Percentiles rank a stretch among this genome's conserved stretches.
phyloP scores from a whole-genome alignment of 108 stramenopile species.

The Nannochloropsis salina region DNA sequence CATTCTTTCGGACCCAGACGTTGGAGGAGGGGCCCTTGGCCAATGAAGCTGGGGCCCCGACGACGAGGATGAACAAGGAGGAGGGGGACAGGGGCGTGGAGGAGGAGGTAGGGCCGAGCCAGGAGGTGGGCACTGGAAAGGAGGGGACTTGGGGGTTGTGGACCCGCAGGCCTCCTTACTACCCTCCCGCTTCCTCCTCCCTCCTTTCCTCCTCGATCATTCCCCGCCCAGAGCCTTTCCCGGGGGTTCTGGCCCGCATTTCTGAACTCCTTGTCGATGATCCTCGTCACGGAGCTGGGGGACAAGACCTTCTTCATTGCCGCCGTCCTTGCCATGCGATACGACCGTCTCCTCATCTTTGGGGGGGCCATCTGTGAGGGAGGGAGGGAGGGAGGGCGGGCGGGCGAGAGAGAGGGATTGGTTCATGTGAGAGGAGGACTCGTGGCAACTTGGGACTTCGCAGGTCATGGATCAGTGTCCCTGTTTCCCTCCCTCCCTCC shows the following conservation, averaged over 20 bases:
- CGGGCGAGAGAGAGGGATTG: neutral
- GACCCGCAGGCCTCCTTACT: neutral
- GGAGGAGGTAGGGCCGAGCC: neutral
- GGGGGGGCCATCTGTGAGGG: slow-evolving; percentile 74
- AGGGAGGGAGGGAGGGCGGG: neutral
- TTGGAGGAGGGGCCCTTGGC: neutral
- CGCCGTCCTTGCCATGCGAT: slow-evolving; percentile 88
- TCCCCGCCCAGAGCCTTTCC: neutral
- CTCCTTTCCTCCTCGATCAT: neutral
- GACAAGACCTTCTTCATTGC: slow-evolving; percentile 99
- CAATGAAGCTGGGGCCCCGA: neutral
- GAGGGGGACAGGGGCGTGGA: neutral
- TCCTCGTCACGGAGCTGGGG: slow-evolving; percentile 95
- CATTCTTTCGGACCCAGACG: neutral
- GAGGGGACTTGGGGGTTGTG: neutral
- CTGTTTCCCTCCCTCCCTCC: neutral
- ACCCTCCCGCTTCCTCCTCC: neutral
- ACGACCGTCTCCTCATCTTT: slow-evolving; percentile 81
- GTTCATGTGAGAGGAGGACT: neutral
- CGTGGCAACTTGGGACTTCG: neutral
- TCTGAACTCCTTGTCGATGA: slow-evolving; percentile 60
- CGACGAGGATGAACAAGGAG: neutral
- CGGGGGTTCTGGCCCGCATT: slow-evolving; percentile 37
- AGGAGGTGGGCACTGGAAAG: neutral
- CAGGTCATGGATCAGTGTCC: neutral